These are phyloP conservation scores for Ampelocalamus luodianensis DNA, from an alignment of 176 grass and related monocot genomes.

Conservation along the genomic window DNA sequence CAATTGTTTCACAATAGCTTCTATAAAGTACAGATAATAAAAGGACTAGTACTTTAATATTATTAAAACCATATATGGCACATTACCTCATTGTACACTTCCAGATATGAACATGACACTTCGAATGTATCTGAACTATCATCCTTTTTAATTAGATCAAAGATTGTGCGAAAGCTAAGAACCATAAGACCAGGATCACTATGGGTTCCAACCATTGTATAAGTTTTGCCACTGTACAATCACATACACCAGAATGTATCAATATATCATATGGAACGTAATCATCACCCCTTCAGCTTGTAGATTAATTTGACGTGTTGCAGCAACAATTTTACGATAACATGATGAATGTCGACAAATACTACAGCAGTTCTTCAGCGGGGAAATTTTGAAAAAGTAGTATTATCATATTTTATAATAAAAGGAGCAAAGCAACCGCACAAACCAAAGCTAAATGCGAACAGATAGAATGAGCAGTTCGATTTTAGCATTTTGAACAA, in stretches of 20 bases:
- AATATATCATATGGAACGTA: constrained; percentile 28
- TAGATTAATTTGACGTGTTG: background rate
- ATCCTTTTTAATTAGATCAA: constrained; percentile 91
- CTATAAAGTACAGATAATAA: constrained; percentile 24
- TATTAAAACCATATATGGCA: background rate
- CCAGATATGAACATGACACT: constrained; percentile 94
- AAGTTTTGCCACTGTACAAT: constrained; percentile 89
- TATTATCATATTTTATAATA: background rate
- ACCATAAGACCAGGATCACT: constrained; percentile 98
- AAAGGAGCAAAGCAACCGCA: background rate
- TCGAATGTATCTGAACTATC: constrained; percentile 79
- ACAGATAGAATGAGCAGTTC: background rate
- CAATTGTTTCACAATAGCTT: constrained; percentile 30
- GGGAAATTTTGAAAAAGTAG: constrained; percentile 1
- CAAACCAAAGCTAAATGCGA: constrained; percentile 1
- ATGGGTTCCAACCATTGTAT: constrained; percentile 93
- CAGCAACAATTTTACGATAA: background rate
- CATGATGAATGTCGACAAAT: background rate
- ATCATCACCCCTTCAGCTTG: background rate
- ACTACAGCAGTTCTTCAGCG: background rate
- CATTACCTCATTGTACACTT: constrained; percentile 98
- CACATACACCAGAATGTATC: constrained; percentile 33
- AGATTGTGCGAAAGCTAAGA: constrained; percentile 96
- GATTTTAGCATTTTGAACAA: background rate
- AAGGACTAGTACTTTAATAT: constrained; percentile 7